Conservation (phyloP, 164 flowering plant genomes). For the Magnolia kwangsiensis region DNA sequence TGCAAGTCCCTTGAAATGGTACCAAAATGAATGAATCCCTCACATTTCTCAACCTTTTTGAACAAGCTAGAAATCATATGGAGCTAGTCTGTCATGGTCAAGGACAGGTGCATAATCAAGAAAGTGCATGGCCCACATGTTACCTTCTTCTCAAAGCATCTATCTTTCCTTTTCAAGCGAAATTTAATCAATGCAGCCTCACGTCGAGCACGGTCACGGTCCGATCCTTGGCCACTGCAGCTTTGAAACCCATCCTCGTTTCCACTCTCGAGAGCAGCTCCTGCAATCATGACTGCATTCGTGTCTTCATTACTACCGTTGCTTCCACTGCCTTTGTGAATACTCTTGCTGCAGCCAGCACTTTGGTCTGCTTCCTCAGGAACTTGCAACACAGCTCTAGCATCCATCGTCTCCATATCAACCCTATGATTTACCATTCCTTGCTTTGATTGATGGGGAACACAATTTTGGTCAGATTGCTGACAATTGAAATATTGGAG, state of each 20-base stretch:
- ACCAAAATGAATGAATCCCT: neutral
- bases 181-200: conserved; percentile 51
- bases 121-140: neutral
- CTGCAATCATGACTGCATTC: conserved; percentile 13
- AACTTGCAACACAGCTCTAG: neutral
- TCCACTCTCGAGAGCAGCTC: conserved; percentile 11
- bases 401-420: conserved; percentile 10
- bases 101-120: neutral
- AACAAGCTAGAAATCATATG: neutral
- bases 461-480: neutral
- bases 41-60: neutral
- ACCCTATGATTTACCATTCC: neutral
- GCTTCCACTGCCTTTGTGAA: conserved; percentile 16
- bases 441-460: conserved; percentile 2
- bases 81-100: no score
- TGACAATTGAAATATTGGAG: conserved; percentile 6
- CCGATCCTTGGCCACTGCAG: conserved; percentile 21
- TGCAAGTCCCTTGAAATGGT: neutral
- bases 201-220: conserved; percentile 30
- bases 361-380: conserved; percentile 3
- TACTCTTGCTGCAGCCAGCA: conserved; percentile 6
- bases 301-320: conserved; percentile 21
- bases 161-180: conserved; percentile 48
- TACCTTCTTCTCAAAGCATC: conserved; percentile 63
- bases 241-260: conserved; percentile 19